Conservation (phyloP, 176 grass and related monocot species). For the Tuctoria greenei region DNA sequence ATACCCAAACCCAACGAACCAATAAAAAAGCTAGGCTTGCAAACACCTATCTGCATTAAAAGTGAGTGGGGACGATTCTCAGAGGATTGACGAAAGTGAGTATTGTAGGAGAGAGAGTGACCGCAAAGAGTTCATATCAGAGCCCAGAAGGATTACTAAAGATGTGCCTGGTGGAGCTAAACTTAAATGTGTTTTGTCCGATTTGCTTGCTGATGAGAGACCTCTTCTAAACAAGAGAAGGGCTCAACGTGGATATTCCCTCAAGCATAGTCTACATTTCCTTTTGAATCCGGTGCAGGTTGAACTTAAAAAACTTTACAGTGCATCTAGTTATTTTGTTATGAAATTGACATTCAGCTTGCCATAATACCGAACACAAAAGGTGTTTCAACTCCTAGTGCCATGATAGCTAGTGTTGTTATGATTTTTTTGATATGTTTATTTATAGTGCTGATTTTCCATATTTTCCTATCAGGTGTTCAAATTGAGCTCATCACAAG, state of each 20-base stretch:
- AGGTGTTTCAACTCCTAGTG: background rate
- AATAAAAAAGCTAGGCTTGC: too few species aligned
- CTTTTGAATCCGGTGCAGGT: constrained; percentile 88
- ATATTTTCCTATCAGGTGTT: constrained; percentile 49
- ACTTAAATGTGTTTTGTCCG: constrained; percentile 49
- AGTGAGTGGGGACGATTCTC: constrained; percentile 31
- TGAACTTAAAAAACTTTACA: background rate
- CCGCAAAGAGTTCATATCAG: constrained; percentile 25
- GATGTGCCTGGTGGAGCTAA: constrained; percentile 38
- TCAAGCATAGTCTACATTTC: constrained; percentile 66
- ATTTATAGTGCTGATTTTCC: constrained; percentile 18
- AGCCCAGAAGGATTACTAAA: background rate
- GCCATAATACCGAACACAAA: background rate
- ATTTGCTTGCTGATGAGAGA: constrained; percentile 67
- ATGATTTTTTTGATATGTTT: background rate
- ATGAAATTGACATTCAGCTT: background rate
- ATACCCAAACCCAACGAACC: too few species aligned
- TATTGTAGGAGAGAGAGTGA: constrained; percentile 45
- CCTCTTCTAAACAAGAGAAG: constrained; percentile 84
- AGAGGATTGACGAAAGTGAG: constrained; percentile 33
- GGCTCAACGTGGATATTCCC: constrained; percentile 56
- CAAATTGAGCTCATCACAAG: constrained; percentile 66
- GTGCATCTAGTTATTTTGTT: background rate
- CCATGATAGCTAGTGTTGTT: background rate
- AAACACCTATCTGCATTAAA: too few species aligned